These are phyloP conservation scores for Cyphellophora attinorum DNA, from an alignment of 2,329 filamentous ascomycete species.

Conservation along the genomic window DNA sequence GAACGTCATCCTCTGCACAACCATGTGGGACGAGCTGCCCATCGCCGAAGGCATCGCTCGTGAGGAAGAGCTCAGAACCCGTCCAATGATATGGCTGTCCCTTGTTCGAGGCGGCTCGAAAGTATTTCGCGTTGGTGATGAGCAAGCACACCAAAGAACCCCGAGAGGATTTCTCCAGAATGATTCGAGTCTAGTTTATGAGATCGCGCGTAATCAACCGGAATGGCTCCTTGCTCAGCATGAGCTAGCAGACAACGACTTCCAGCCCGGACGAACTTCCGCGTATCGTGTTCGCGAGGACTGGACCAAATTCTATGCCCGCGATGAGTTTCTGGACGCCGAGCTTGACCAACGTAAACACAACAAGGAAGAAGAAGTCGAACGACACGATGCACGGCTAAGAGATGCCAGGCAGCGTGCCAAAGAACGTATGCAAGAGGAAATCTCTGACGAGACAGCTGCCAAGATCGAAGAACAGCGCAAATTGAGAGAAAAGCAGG, in stretches of 20 bases:
- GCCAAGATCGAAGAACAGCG: too few species aligned
- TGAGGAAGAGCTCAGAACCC: neutral
- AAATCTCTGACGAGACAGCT: too few species aligned
- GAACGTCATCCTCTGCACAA: constrained; percentile 8
- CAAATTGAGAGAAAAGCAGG: too few species aligned
- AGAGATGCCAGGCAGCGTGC: neutral
- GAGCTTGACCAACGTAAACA: constrained; percentile 1
- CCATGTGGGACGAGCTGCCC: constrained; percentile 5
- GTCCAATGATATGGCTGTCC: neutral
- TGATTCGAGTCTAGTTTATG: constrained; percentile 1
- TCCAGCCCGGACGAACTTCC: neutral
- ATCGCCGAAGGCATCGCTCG: neutral
- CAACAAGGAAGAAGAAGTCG: constrained; percentile 1
- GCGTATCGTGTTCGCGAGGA: too few species aligned
- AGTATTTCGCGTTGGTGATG: neutral
- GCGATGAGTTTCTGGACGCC: too few species aligned
- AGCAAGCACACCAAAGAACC: neutral
- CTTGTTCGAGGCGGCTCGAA: neutral
- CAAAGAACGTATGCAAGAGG: too few species aligned
- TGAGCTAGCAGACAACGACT: constrained; percentile 1
- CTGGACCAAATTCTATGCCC: too few species aligned
- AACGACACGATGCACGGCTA: neutral
- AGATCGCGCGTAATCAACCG: constrained; percentile 3
- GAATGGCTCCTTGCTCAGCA: constrained; percentile 1
- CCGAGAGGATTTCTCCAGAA: neutral